Conservation (phyloP, 2,329 filamentous ascomycete genomes). For the Ambrosiella xylebori region DNA sequence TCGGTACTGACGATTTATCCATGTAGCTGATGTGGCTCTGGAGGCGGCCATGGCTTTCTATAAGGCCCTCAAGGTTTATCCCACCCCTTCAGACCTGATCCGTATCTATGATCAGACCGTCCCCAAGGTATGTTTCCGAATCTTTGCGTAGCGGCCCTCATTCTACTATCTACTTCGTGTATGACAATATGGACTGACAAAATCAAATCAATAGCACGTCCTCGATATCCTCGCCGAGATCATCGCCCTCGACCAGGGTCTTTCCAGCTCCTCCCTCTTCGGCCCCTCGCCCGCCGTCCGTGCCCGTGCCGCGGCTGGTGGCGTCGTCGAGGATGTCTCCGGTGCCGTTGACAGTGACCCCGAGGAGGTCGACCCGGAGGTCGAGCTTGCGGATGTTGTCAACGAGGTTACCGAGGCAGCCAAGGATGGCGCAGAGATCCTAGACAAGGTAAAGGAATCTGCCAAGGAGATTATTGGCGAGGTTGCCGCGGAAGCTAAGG, state of each 20-base stretch:
- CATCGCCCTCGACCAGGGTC: slow-evolving; percentile 75
- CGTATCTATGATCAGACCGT: slow-evolving; percentile 97
- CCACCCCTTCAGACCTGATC: slow-evolving; percentile 80
- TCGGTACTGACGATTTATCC: background rate
- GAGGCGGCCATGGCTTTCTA: slow-evolving; percentile 93
- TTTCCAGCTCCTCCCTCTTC: slow-evolving; percentile 32
- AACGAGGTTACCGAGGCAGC: background rate
- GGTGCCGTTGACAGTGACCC: slow-evolving; percentile 15
- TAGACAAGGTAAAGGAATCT: slow-evolving; percentile 1
- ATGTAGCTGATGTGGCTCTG: slow-evolving; percentile 45
- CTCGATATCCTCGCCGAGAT: slow-evolving; percentile 94
- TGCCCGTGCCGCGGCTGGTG: slow-evolving; percentile 23
- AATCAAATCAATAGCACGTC: slow-evolving; percentile 44
- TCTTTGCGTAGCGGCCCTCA: background rate
- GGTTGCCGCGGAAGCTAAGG: background rate
- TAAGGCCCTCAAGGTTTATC: slow-evolving; percentile 97
- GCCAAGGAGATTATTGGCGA: background rate
- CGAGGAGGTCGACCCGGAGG: slow-evolving; percentile 11
- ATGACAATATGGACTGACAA: background rate
- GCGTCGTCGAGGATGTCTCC: slow-evolving; percentile 9
- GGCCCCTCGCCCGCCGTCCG: slow-evolving; percentile 19
- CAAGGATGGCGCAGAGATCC: background rate
- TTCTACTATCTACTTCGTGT: background rate
- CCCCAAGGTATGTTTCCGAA: slow-evolving; percentile 49
- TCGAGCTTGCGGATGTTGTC: slow-evolving; percentile 1